Evolutionary conservation across 2,329 filamentous ascomycete species (phyloP), one percentile per base, ranked within the genome.

Genomic region (Aspergillus tamarii): DNA sequence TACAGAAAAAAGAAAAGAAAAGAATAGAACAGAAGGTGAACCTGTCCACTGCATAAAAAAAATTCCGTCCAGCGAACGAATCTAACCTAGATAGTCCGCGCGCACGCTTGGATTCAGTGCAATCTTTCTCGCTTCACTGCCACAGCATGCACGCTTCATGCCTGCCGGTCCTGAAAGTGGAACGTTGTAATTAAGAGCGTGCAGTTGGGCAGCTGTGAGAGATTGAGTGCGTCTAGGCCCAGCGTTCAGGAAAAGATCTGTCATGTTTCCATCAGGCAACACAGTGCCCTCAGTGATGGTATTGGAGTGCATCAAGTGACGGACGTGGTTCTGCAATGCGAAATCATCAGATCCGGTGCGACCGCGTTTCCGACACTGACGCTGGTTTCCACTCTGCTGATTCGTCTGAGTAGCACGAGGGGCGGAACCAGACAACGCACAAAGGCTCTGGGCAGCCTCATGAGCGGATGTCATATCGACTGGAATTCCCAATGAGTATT

Each of bases 61-160:
- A 4, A 19, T 52, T 32, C 28, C 19, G 28, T 34, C 48, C 48
- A 53, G 23, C 23, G 41, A 59, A 50, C 62, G 39, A n/a, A 50
- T 36, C 56, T 66, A 69, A 32, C 70, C 72, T 67, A 74, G 50
- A 55, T 70, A 74, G 23, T 77, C 73, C 32, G 72, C 71, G 39
- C 75, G 75, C 59, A 77, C 63, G 50, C 67, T 69, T n/a, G 75
- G 73, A 62, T 76, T 73, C 21, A 77, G 62, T n/a, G 75, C 75
- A 57, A 78, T 63, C 67, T 77, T 76, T 57, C 71, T 68, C 45
- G 75, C 74, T 69, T 80, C 77, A 54, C 73, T 77, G 43, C 76
- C 78, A 60, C 78, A 79, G 69, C 78, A 80, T 39, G 77, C 76
- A 54, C 78, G 77, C 66, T 80, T 80, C 73, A 77, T 76, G 53